Base-by-base conservation (phyloP, 164 flowering plant genomes). In the Malania oleifera region DNA sequence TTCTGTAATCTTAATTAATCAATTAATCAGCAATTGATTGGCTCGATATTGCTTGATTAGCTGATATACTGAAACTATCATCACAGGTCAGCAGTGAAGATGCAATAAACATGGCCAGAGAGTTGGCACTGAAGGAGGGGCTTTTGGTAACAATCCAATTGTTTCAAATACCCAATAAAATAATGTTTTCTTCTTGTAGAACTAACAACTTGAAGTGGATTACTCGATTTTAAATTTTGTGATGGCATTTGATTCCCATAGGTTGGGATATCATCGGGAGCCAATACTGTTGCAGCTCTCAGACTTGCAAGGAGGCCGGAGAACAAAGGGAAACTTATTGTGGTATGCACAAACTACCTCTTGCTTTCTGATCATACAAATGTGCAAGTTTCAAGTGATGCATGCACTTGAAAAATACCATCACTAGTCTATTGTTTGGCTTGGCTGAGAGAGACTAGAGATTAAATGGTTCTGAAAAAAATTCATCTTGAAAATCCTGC, bases 221-320 rank as follows among this genome's bases (percentile, higher is more conserved):
- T 31, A 31, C 4, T 31, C 35, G 35, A 31, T 4, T 31, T 31
- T 27, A 6, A 23, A 55, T 56, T 34, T 20, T 6, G 28, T n/a
- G 15, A 40, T 23, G 13, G 38, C 11, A 27, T 47, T 31, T 73
- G 53, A 22, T 41, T 60, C 17, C 1, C 53, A 25, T 62, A 88
- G 97, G 95, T 88, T 14, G 99, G 97, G 24, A 93, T 93, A 67
- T 93, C 97, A 18, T 93, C 97, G 3, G 99, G 99, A 53, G 96
- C 97, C 47, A 91, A 88, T 56, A 91, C 97, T 25, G 87, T 93
- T 51, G 97, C 99, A 20, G 97, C 97, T 1, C 73, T 90, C 13
- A 80, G 70, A 51, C 95, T 91, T 24, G 99, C 99, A n/a, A 69
- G 59, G 35, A 85, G 76, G 75, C 97, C 97, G 23, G 99, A 93